phyloP scores from a whole-genome alignment of 352 stramenopile species.

The Peronosclerospora sorghi region DNA sequence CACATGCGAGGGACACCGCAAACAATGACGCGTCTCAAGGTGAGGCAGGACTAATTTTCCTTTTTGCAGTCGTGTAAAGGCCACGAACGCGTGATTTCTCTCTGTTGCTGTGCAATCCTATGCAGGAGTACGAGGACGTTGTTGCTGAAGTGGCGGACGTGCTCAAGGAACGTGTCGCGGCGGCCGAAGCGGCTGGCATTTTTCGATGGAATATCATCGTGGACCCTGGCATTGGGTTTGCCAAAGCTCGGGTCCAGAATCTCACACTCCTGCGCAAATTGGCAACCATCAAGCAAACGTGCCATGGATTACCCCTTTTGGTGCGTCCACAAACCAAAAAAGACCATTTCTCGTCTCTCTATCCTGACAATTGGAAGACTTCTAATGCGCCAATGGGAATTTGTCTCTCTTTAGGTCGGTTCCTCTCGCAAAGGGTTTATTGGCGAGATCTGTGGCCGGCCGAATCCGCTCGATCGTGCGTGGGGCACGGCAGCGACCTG shows the following conservation, averaged over 20 bases:
- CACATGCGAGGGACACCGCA: slow-evolving; percentile 95
- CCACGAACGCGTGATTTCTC: too few relatives aligned
- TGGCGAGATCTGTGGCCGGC: slow-evolving; percentile 84
- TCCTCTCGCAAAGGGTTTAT: slow-evolving; percentile 97
- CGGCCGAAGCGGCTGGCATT: slow-evolving; percentile 80
- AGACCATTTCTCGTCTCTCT: background rate
- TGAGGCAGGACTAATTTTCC: slow-evolving; percentile 5
- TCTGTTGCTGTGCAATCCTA: background rate
- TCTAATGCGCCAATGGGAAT: background rate
- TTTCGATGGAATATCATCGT: slow-evolving; percentile 91
- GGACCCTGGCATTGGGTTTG: slow-evolving; percentile 97
- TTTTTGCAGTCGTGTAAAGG: too few relatives aligned
- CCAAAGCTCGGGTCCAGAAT: slow-evolving; percentile 90
- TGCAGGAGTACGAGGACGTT: slow-evolving; percentile 84
- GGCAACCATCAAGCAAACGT: slow-evolving; percentile 32
- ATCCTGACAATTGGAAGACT: background rate
- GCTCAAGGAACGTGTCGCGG: slow-evolving; percentile 58
- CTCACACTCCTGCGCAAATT: slow-evolving; percentile 84
- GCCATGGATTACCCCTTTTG: slow-evolving; percentile 42
- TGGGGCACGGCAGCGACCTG: slow-evolving; percentile 90
- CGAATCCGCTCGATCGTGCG: slow-evolving; percentile 78
- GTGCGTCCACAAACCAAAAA: too few relatives aligned
- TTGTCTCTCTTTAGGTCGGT: slow-evolving; percentile 46
- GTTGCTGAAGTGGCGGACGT: slow-evolving; percentile 78
- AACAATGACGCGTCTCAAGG: slow-evolving; percentile 89